phyloP scores from a whole-genome alignment of 2,329 filamentous ascomycete species.

The Neospermospora avenae region DNA sequence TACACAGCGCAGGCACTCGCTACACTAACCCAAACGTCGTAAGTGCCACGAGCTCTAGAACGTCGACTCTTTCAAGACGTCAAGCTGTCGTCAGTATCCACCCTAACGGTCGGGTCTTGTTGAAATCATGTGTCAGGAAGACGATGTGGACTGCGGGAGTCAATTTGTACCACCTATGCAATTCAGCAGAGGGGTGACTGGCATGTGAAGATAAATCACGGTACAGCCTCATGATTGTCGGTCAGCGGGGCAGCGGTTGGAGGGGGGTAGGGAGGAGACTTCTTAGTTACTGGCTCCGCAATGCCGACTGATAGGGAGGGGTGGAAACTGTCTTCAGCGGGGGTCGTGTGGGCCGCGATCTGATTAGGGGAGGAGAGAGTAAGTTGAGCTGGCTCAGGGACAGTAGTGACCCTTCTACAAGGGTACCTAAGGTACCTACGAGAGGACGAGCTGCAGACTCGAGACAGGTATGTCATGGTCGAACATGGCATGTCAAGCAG shows the following conservation, averaged over 20 bases:
- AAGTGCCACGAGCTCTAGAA: neutral
- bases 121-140: constrained; percentile 29
- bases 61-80: constrained; percentile 15
- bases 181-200: constrained; percentile 14
- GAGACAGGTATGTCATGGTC: neutral
- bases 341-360: constrained; percentile 1
- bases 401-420: neutral
- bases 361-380: constrained; percentile 9
- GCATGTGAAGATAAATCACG: constrained; percentile 16
- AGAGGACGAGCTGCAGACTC: neutral
- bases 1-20: neutral
- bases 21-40: neutral
- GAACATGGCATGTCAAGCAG: too few relatives aligned
- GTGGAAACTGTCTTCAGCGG: constrained; percentile 1
- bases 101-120: constrained; percentile 25
- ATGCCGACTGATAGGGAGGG: constrained; percentile 3
- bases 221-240: constrained; percentile 18
- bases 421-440: too few relatives aligned
- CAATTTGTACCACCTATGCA: constrained; percentile 16
- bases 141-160: constrained; percentile 24
- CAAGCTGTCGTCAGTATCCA: constrained; percentile 14
- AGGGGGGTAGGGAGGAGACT: neutral
- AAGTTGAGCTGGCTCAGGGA: neutral
- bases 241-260: neutral
- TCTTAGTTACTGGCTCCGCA: neutral